Base-by-base conservation (phyloP, 345 rosid species). In the Camelina sativa region DNA sequence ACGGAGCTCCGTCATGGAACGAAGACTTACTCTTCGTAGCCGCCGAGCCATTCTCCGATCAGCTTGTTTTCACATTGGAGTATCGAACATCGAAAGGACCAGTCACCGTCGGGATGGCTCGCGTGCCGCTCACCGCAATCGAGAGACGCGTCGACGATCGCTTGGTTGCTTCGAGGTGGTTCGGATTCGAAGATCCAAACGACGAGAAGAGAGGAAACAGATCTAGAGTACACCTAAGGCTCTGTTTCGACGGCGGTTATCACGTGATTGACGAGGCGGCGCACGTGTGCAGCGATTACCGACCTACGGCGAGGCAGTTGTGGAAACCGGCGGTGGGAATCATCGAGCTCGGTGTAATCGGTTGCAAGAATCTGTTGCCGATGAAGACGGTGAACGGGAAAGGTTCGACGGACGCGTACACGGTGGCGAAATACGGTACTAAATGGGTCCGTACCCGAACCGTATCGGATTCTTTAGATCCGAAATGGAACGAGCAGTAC, bases 201-300 rank as follows among this genome's bases (percentile, higher is more conserved):
- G 79, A 79, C 34, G 91, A 86, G n/a, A 85, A 84, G 51, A 69
- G 74, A 46, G 67, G 75, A 30, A 91, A 86, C 84, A 88, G 85
- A 81, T 92, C 96, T 10, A 86, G 97, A 82, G 81, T 87, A 1
- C 98, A 93, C 53, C 48, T 93, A 38, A 77, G 96, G 64, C 65
- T 91, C 60, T 93, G 96, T 66, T 91, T 91, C 58, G 98, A 93
- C 54, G 98, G 97, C 0, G 96, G 98, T 8, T 93, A 93, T 81
- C 97, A 93, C 81, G 97, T 93, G 82, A 89, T 88, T 87, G 98
- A 93, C 55, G 98, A 93, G 80, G 85, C 90, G 43, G 94, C 94
- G 43, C 86, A 88, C 79, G 81, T 86, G 74, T 88, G 96, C 79
- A 91, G 98, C 65, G 97, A 93, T 75, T 91, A 83, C 66, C 83